Percentiles rank a stretch among this genome's conserved stretches.
Evolutionary conservation across 2,329 filamentous ascomycete genomes (phyloP).

Genomic region (Pseudogymnoascus sp.): DNA sequence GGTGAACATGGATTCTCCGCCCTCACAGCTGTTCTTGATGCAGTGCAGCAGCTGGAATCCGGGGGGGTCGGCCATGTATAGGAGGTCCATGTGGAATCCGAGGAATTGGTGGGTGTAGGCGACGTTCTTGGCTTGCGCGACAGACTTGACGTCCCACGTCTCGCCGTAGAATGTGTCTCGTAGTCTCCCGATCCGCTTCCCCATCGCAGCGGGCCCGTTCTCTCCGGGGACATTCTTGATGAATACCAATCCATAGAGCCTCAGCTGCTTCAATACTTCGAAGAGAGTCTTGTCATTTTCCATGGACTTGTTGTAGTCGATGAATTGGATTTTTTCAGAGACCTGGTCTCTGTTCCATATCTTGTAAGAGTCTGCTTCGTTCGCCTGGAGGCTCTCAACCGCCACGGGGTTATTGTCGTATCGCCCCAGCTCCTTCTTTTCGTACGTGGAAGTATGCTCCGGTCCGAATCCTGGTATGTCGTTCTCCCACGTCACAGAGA

Average conservation of each 20-base stretch:
- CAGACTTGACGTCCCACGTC: slow-evolving; percentile 81
- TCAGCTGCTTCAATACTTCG: slow-evolving; percentile 52
- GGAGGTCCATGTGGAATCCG: slow-evolving; percentile 85
- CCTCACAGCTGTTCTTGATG: slow-evolving; percentile 66
- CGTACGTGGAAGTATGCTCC: slow-evolving; percentile 23
- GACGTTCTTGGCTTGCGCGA: slow-evolving; percentile 79
- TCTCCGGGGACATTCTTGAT: slow-evolving; percentile 65
- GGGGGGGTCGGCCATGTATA: slow-evolving; percentile 75
- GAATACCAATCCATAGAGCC: slow-evolving; percentile 64
- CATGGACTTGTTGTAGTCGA: slow-evolving; percentile 68
- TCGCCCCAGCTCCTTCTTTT: background rate
- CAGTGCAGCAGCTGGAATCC: slow-evolving; percentile 85
- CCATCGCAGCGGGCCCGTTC: slow-evolving; percentile 57
- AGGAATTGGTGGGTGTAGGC: slow-evolving; percentile 79
- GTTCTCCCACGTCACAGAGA: slow-evolving; percentile 47
- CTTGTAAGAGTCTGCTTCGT: background rate
- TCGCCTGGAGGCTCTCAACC: background rate
- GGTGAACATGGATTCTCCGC: slow-evolving; percentile 79
- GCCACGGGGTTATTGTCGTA: slow-evolving; percentile 17
- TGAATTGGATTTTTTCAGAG: slow-evolving; percentile 41
- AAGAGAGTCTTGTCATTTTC: slow-evolving; percentile 46
- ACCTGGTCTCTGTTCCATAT: slow-evolving; percentile 40
- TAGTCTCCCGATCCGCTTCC: slow-evolving; percentile 63
- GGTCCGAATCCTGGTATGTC: slow-evolving; percentile 35
- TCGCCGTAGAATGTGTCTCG: slow-evolving; percentile 85